Evolutionary conservation across 2,329 filamentous ascomycete genomes (phyloP).

Genomic region (Colletotrichum tropicicola): DNA sequence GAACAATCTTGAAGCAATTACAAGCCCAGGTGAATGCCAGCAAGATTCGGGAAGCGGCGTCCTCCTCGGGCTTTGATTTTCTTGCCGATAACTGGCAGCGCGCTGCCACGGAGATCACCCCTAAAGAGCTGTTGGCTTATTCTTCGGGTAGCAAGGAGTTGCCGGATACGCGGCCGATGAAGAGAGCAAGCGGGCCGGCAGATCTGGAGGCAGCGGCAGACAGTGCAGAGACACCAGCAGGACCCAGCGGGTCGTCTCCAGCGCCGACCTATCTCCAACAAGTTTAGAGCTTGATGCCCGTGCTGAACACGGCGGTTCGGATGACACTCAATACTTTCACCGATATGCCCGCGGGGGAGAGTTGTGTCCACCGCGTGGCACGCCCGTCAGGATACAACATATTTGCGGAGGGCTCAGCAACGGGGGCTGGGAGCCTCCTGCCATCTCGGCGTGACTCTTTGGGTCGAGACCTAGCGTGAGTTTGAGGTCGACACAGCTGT

Average conservation of each 20-base stretch:
- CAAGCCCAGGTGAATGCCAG: not conserved
- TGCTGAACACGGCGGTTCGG: not conserved
- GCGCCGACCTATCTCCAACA: not conserved
- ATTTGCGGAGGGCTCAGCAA: not conserved
- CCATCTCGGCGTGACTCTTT: fast-evolving
- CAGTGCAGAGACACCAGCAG: not conserved
- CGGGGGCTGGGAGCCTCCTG: not conserved
- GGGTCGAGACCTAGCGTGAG: not conserved
- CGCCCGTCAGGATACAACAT: not conserved
- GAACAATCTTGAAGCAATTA: not conserved
- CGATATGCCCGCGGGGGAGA: not conserved
- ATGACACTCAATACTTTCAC: not conserved
- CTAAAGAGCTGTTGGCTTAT: not conserved
- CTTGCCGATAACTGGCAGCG: not conserved
- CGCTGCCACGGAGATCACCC: not conserved
- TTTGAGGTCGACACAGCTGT: not conserved
- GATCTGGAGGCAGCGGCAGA: not conserved
- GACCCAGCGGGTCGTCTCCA: not conserved
- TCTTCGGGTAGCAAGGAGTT: not conserved
- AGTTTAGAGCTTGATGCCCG: not conserved
- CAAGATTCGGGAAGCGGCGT: not conserved
- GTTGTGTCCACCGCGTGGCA: not conserved
- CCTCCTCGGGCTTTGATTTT: not conserved
- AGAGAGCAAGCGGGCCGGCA: not conserved
- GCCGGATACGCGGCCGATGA: not conserved